Conservation (phyloP, 805 yeast genomes). For the Pichia heedii region DNA sequence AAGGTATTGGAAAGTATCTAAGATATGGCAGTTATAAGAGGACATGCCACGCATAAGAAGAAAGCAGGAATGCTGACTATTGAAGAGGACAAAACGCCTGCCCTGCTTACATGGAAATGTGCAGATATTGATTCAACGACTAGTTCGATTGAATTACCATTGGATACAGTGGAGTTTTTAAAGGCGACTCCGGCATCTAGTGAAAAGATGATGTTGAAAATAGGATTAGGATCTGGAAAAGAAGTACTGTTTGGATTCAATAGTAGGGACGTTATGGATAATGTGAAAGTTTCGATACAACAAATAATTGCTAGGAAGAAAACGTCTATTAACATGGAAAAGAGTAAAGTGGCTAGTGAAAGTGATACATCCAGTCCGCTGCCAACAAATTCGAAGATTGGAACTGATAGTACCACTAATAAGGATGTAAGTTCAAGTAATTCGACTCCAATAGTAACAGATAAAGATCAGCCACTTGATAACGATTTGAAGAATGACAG, state of each 20-base stretch:
- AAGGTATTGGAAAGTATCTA: too few relatives aligned
- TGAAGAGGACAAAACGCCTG: constrained; percentile 48
- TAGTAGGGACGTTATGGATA: constrained; percentile 68
- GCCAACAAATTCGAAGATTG: background rate
- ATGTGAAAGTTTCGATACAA: constrained; percentile 57
- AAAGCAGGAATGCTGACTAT: constrained; percentile 48
- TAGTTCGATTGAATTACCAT: constrained; percentile 31
- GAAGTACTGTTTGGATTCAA: constrained; percentile 51
- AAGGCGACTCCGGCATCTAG: constrained; percentile 64
- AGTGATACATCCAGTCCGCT: constrained; percentile 1
- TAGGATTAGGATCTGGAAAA: constrained; percentile 27
- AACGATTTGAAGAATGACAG: constrained; percentile 20
- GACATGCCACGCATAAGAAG: constrained; percentile 8
- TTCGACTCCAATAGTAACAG: background rate
- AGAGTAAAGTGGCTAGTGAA: background rate
- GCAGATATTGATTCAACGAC: constrained; percentile 37
- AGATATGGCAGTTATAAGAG: constrained; percentile 5
- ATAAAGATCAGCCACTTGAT: background rate
- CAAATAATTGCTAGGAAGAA: constrained; percentile 60
- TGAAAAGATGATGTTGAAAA: constrained; percentile 57
- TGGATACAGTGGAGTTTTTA: constrained; percentile 38
- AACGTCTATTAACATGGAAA: constrained; percentile 30
- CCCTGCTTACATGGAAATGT: constrained; percentile 48
- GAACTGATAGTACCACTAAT: background rate
- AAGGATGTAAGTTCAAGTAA: background rate